Base-by-base conservation (phyloP, 2,329 filamentous ascomycete species). In the Venturia effusa region DNA sequence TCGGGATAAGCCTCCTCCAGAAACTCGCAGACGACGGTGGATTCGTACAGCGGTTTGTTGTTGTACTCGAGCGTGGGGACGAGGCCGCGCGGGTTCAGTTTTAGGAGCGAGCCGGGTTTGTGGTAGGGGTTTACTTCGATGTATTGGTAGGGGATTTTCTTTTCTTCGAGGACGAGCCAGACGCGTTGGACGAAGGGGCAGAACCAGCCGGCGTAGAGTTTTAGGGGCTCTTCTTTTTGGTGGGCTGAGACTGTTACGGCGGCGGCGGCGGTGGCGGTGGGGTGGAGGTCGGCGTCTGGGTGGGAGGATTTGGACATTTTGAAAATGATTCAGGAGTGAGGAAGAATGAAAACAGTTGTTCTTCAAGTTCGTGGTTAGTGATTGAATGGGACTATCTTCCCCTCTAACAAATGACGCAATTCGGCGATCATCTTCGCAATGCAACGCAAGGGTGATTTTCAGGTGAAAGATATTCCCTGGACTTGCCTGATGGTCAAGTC, bases 91-190 rank as follows among this genome's bases (percentile, higher is more conserved):
- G n/a, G n/a, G n/a, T n/a, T n/a, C n/a, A n/a, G n/a, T n/a, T n/a
- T n/a, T n/a, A n/a, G n/a, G n/a, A n/a, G n/a, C n/a, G n/a, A 84
- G 3, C 82, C 74, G 0, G 84, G 84, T 70, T 92, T 92, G 73
- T 86, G 78, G 77, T 92, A 92, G 0, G 89, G 89, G 73, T 92
- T 91, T 65, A 91, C 86, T 77, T 90, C 87, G 67, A 89, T 22
- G 32, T 63, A 55, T 75, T 92, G 85, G 72, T 92, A 87, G 19
- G 84, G 82, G 37, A 91, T 87, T 1, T 79, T 75, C 73, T 92
- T 72, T 92, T n/a, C 88, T 69, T 86, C 82, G 13, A 92, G 80
- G 1, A 86, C 83, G 66, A 90, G 85, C 86, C 88, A 91, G 17
- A 82, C 80, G 22, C 88, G 82, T 76, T 92, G 88, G 4, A 90